Evolutionary conservation across 257 asterid genomes (phyloP).

Genomic region (Plantago ovata): DNA sequence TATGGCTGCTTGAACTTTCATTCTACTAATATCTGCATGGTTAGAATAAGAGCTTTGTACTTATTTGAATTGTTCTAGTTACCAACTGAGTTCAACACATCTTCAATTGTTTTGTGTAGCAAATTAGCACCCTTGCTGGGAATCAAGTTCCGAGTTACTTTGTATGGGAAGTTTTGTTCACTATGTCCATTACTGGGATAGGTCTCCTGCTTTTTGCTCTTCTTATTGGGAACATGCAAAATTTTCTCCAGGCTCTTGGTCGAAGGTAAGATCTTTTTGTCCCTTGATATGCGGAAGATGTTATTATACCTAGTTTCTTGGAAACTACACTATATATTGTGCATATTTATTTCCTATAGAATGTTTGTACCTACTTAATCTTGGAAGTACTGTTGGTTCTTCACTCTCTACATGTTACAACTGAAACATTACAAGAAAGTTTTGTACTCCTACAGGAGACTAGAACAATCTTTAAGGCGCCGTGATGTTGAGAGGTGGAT

Average conservation of each 20-base stretch:
- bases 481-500: slow-evolving; percentile 97
- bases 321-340: no score
- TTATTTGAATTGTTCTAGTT: neutral
- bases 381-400: neutral
- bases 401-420: no score
- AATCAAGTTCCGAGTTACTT: slow-evolving; percentile 83
- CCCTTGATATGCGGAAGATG: neutral
- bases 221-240: slow-evolving; percentile 91
- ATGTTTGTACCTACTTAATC: neutral
- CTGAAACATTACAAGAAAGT: no score
- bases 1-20: no score
- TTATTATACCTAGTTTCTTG: no score
- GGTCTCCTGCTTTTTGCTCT: slow-evolving; percentile 94
- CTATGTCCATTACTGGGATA: slow-evolving; percentile 72
- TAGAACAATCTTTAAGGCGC: slow-evolving; percentile 75
- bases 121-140: slow-evolving; percentile 93
- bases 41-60: no score
- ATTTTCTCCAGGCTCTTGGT: slow-evolving; percentile 87
- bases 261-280: slow-evolving; percentile 47
- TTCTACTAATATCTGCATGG: no score
- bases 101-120: slow-evolving; percentile 34
- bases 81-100: slow-evolving; percentile 8
- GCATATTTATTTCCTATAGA: no score
- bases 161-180: slow-evolving; percentile 77
- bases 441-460: slow-evolving; percentile 42